These are phyloP conservation scores for Alternaria metachromatica DNA, from an alignment of 2,329 filamentous ascomycete genomes.

Conservation along the genomic window DNA sequence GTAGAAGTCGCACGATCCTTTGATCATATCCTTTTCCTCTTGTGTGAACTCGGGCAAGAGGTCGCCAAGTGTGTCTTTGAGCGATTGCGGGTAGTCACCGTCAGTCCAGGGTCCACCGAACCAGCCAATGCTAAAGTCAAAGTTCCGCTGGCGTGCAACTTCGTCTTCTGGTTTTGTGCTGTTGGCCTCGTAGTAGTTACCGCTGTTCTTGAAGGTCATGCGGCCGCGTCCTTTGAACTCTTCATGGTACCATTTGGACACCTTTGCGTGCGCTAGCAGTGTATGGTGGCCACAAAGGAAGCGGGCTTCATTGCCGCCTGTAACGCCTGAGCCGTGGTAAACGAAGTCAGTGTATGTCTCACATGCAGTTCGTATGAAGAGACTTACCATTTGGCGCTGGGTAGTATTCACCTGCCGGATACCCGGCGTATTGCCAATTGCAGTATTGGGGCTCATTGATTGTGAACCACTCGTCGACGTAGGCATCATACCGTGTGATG, in stretches of 20 bases:
- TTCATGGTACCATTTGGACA: conserved; percentile 55
- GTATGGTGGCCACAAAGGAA: conserved; percentile 56
- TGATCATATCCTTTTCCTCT: conserved; percentile 51
- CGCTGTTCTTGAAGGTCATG: conserved; percentile 54
- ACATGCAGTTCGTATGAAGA: neutral
- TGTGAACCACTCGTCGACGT: conserved; percentile 52
- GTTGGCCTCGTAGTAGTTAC: conserved; percentile 52
- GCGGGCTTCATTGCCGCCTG: conserved; percentile 49
- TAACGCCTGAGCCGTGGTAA: conserved; percentile 29
- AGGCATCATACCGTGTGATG: conserved; percentile 50
- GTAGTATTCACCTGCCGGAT: conserved; percentile 54
- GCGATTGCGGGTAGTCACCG: conserved; percentile 50
- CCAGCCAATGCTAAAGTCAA: conserved; percentile 54
- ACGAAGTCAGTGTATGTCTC: neutral
- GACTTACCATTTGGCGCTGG: conserved; percentile 50
- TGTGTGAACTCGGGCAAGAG: conserved; percentile 48
- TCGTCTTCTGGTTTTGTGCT: conserved; percentile 45
- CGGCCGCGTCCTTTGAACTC: conserved; percentile 53
- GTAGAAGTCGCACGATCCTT: conserved; percentile 54
- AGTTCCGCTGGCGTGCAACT: conserved; percentile 49
- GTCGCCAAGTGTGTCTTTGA: conserved; percentile 51
- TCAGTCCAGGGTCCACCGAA: conserved; percentile 57
- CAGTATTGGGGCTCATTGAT: conserved; percentile 56
- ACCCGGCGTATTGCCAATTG: conserved; percentile 57
- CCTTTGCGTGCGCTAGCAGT: conserved; percentile 52